Percentiles rank a stretch among this genome's conserved stretches.
Conservation (phyloP, 176 grass and related monocot genomes). For the Zea mays region DNA sequence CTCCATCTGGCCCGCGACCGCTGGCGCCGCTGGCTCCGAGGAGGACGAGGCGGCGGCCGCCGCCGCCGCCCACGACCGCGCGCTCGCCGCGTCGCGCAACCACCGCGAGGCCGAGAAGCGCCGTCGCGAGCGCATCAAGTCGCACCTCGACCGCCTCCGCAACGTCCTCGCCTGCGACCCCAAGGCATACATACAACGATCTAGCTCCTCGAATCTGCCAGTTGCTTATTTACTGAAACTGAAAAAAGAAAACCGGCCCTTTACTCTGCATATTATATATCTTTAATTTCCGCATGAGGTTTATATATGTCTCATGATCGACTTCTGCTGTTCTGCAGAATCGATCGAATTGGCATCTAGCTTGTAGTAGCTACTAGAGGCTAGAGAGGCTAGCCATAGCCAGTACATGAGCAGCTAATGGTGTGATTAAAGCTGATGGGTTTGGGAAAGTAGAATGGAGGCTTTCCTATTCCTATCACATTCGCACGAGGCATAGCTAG, state of each 20-base stretch:
- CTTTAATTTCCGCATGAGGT: background rate
- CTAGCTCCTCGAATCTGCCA: background rate
- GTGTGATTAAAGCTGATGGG: constrained; percentile 42
- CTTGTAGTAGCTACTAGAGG: constrained; percentile 15
- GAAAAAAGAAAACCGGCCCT: background rate
- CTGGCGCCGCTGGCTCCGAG: background rate
- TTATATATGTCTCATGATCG: background rate
- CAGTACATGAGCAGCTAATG: constrained; percentile 11
- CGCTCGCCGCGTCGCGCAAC: constrained; percentile 70
- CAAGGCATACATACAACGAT: constrained; percentile 46
- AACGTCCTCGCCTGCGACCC: constrained; percentile 88
- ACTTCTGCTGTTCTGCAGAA: background rate
- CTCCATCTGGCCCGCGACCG: constrained; percentile 31
- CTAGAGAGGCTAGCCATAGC: background rate
- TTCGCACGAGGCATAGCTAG: background rate
- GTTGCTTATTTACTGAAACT: background rate
- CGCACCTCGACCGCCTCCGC: constrained; percentile 86
- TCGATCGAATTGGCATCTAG: constrained; percentile 24
- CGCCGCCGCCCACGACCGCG: constrained; percentile 57
- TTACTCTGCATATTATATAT: background rate
- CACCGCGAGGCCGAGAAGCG: constrained; percentile 96
- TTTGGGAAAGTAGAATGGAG: constrained; percentile 40
- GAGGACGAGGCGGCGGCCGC: constrained; percentile 35
- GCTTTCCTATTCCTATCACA: constrained; percentile 27
- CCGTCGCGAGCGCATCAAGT: constrained; percentile 96